Base-by-base conservation (phyloP, 2,329 filamentous ascomycete species). In the Fusarium sp. region DNA sequence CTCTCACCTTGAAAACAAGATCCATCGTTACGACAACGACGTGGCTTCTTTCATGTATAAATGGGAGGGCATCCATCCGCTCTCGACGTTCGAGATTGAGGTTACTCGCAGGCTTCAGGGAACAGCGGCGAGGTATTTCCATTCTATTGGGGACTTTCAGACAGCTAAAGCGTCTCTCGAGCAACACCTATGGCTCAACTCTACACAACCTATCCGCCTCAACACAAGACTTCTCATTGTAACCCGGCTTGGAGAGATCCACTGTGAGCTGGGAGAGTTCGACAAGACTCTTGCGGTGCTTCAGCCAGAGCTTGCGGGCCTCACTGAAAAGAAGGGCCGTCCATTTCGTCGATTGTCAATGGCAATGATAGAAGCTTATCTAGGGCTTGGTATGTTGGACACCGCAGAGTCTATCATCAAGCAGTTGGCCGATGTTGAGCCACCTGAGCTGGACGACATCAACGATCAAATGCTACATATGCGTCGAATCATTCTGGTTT, bases 1-100 rank as follows among this genome's bases (percentile, higher is more conserved):
- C 1, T 81, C 81, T 0, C 77, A 78, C n/a, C 71, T 83, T 2
- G 81, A 83, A 41, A 83, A 81, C 39, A 83, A 82, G 59, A 81
- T 83, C 2, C 78, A 80, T 24, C 73, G 76, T 1, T 81, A 81
- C 48, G 81, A 82, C 7, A 68, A 67, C 0, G 80, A 80, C 13
- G 77, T 82, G 4, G 72, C 79, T 0, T 72, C 76, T 0, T 74
- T 68, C 18, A 82, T 83, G 18, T 83, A 82, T 43, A 69, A 67
- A 3, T 83, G 81, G 81, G 68, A 78, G 2, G 80, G 79, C 0
- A 67, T 76, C 0, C 76, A 78, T 14, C 81, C 81, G 0, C 65
- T 82, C 3, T 83, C 81, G 0, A 76, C 73, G 0, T 72, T 83
- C 7, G 81, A 83, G 8, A 79, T 80, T 11, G 81, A 83, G 52